Evolutionary conservation across 1,139 yeast genomes (phyloP).

Genomic region (Candida sp.): DNA sequence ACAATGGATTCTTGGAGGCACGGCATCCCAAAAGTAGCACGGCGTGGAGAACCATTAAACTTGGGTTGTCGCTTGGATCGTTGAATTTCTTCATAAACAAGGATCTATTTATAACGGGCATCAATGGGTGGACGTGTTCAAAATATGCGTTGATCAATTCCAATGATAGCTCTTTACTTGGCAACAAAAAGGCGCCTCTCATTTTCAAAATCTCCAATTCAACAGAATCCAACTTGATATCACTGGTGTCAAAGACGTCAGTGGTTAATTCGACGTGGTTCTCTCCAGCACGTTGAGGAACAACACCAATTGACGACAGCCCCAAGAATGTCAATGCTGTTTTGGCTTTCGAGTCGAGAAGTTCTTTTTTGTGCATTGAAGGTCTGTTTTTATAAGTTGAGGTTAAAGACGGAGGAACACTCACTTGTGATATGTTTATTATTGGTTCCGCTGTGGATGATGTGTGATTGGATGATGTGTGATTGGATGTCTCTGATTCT

Average conservation of each 20-base stretch:
- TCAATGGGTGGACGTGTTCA: conserved; percentile 67
- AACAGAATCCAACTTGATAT: conserved; percentile 58
- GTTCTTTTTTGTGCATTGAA: conserved; percentile 40
- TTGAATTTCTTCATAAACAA: conserved; percentile 60
- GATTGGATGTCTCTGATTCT: neutral
- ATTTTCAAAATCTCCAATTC: conserved; percentile 71
- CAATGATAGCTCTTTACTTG: conserved; percentile 63
- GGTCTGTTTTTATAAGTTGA: conserved; percentile 46
- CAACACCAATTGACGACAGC: conserved; percentile 41
- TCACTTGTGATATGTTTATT: conserved; percentile 45
- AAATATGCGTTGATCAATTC: conserved; percentile 69
- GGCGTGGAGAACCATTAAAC: conserved; percentile 70
- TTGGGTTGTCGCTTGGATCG: conserved; percentile 69
- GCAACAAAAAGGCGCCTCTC: conserved; percentile 75
- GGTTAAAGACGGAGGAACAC: conserved; percentile 50
- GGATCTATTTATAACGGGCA: conserved; percentile 73
- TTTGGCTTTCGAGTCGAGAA: conserved; percentile 28
- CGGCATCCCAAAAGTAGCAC: conserved; percentile 74
- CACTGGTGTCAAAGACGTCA: conserved; percentile 41
- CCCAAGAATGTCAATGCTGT: conserved; percentile 48
- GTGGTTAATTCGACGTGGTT: conserved; percentile 47
- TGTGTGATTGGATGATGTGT: conserved; percentile 1
- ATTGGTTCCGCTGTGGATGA: conserved; percentile 35
- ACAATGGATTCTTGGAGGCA: conserved; percentile 58
- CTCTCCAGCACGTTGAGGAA: conserved; percentile 49